Evolutionary conservation across 805 yeast genomes (phyloP).

Genomic region (Saccharomycopsis synnaedendra): DNA sequence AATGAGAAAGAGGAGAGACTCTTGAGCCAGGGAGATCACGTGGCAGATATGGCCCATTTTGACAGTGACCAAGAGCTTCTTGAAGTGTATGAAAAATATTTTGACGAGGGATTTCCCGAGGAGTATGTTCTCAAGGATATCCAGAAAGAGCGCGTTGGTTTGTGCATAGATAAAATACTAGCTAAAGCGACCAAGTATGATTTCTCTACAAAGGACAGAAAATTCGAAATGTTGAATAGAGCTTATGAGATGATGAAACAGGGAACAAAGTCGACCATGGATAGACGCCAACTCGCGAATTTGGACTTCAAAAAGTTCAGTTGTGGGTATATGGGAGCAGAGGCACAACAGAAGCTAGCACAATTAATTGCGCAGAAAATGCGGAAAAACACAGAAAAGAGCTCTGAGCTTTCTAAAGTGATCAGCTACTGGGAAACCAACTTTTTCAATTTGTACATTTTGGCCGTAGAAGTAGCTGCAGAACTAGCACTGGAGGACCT

Average conservation of each 20-base stretch:
- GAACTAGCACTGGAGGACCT: conserved; percentile 16
- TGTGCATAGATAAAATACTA: too few species aligned
- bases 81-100: too few species aligned
- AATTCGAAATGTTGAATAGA: not conserved
- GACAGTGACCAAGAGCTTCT: too few species aligned
- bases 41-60: too few species aligned
- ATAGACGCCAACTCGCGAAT: not conserved
- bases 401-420: not conserved
- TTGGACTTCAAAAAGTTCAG: conserved; percentile 9
- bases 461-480: conserved; percentile 14
- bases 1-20: too few species aligned
- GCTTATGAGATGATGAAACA: not conserved
- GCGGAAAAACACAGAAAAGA: not conserved
- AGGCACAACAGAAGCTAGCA: conserved; percentile 1
- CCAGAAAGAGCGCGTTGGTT: too few species aligned
- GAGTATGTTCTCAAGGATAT: too few species aligned
- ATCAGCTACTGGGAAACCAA: conserved; percentile 8
- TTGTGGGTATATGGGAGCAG: conserved; percentile 12
- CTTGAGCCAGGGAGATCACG: too few species aligned
- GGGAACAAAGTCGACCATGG: not conserved
- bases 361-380: not conserved
- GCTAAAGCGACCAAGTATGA: too few species aligned
- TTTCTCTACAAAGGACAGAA: too few species aligned
- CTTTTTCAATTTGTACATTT: conserved; percentile 10
- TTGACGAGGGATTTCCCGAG: too few species aligned